Base-by-base conservation (phyloP, 179 eudicot genomes). In the Corrigiola litoralis region DNA sequence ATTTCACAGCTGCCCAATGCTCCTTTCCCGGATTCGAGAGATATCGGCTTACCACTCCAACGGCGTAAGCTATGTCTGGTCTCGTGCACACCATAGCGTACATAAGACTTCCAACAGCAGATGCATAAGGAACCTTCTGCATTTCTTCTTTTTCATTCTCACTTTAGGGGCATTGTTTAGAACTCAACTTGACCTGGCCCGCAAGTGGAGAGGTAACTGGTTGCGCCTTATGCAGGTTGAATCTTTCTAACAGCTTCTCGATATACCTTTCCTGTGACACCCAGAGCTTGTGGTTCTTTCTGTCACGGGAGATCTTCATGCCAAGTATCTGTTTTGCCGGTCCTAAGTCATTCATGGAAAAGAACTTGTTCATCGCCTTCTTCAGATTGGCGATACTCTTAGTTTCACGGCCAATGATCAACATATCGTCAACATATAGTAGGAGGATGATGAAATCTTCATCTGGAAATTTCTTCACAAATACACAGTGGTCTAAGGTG, bases 191-290 rank as follows among this genome's bases (percentile, higher is more conserved):
- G 18, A 44, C 42, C 1, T 61, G 65, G 14, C 14, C 32, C 4
- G 27, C 40, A 0, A 42, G 14, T 6, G 65, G 65, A 14, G 65
- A 25, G 27, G 4, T 24, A 28, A 41, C 52, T 4, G 38, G 25
- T 18, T 59, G 38, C 4, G 20, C 33, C 12, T 59, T 16, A 14
- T 24, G 21, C 49, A 38, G 38, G 23, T 61, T 42, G 65, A 61
- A 61, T n/a, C 23, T 61, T n/a, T 61, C 65, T 5, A 61, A 25
- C 18, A 61, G 24, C 21, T 14, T 3, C 16, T 45, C 34, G 27
- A 41, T 28, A n/a, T 29, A 61, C 21, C 12, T 42, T 44, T 61
- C 32, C n/a, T 61, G 65, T 28, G 52, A 61, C 20, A 61, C 27
- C 52, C 51, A 61, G 6, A 44, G 6, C 27, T 45, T 40, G 3